These are phyloP conservation scores for Aspergillus glaucus DNA, from an alignment of 2,329 filamentous ascomycete genomes.

Conservation along the genomic window DNA sequence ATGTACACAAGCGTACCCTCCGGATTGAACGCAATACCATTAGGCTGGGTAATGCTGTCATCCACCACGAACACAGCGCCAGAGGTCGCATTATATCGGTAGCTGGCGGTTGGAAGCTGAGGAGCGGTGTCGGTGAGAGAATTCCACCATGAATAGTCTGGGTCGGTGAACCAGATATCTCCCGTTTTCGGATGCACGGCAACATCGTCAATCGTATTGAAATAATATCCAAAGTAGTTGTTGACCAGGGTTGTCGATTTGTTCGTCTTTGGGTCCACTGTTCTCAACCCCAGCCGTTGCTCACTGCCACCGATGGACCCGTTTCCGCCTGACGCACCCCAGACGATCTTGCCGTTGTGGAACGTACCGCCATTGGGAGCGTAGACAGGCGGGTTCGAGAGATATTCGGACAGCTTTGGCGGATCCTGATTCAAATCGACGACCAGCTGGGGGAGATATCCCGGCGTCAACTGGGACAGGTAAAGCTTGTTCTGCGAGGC, in stretches of 20 bases:
- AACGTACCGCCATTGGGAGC: conserved; percentile 39
- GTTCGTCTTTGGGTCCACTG: conserved; percentile 42
- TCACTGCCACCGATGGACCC: conserved; percentile 29
- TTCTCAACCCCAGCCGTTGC: conserved; percentile 37
- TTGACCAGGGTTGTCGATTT: conserved; percentile 37
- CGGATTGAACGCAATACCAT: conserved; percentile 42
- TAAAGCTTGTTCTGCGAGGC: conserved; percentile 36
- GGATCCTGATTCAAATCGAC: conserved; percentile 40
- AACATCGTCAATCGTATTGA: conserved; percentile 13
- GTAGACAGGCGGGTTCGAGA: conserved; percentile 40
- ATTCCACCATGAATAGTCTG: conserved; percentile 34
- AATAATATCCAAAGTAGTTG: conserved; percentile 39
- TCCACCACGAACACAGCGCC: conserved; percentile 38
- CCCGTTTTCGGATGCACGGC: conserved; percentile 37
- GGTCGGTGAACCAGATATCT: conserved; percentile 48
- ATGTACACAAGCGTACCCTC: conserved; percentile 42
- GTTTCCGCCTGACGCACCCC: conserved; percentile 34
- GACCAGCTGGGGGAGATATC: conserved; percentile 33
- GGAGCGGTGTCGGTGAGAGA: conserved; percentile 30
- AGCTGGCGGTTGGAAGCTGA: conserved; percentile 27
- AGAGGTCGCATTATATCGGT: conserved; percentile 39
- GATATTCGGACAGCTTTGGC: conserved; percentile 34
- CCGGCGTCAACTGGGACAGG: conserved; percentile 32
- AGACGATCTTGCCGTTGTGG: conserved; percentile 35
- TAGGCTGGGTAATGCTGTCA: conserved; percentile 37